Evolutionary conservation across 2,329 filamentous ascomycete genomes (phyloP).

Genomic region (Fusarium oxysporum): DNA sequence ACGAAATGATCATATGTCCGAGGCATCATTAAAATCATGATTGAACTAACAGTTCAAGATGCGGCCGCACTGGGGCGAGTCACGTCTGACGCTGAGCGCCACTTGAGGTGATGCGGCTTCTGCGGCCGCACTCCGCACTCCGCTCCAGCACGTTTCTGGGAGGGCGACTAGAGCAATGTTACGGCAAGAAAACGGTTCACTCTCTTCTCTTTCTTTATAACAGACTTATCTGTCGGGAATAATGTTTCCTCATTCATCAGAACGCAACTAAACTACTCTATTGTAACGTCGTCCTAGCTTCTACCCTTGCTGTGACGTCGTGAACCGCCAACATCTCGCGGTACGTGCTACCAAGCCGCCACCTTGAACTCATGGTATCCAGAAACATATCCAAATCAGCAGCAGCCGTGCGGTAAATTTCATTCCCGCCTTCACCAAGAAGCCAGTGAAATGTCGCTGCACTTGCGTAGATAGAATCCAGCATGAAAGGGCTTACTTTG

Average conservation of each 20-base stretch:
- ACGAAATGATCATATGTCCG: fast-evolving
- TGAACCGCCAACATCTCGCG: not conserved
- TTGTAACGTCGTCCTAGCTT: not conserved
- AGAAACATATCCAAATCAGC: fast-evolving
- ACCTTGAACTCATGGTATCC: fast-evolving
- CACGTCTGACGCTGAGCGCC: not conserved
- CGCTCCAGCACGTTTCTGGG: not conserved
- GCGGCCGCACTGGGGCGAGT: not conserved
- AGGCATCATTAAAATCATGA: fast-evolving
- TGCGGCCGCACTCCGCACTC: not conserved
- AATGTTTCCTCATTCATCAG: fast-evolving
- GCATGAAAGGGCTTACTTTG: not conserved
- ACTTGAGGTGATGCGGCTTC: not conserved
- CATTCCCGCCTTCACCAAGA: not conserved
- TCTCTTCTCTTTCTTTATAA: fast-evolving
- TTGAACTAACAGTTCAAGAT: fast-evolving
- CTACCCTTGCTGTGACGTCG: not conserved
- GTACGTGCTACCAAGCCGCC: not conserved
- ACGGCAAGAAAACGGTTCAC: not conserved
- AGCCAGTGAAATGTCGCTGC: not conserved
- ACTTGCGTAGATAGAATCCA: not conserved
- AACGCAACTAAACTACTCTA: fast-evolving
- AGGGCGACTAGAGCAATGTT: not conserved
- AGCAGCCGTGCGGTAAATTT: not conserved
- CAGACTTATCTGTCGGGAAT: fast-evolving